Evolutionary conservation across 495 filamentous ascomycete genomes (phyloP), one percentile per base, ranked within the genome.

Genomic region (Penicillium salamii): DNA sequence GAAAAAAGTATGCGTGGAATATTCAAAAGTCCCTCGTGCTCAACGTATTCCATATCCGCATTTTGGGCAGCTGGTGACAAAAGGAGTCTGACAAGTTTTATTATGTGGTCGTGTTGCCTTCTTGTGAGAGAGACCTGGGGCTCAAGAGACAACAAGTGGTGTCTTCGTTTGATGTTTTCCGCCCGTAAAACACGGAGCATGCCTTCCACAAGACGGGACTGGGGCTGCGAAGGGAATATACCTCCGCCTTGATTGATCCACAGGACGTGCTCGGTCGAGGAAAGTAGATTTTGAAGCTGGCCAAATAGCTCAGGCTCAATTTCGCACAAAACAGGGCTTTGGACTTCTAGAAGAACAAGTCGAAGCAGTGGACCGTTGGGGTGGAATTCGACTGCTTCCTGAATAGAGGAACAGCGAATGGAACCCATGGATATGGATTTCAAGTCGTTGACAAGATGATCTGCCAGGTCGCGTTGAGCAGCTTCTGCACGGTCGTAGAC

Each of bases 161-260:
- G 29, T 12, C 34, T 36, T 1, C 28, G 21, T 12, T 36, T 37
- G 12, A 13, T 19, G 26, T 57, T 20, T 24, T 60, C 57, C n/a
- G 20, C 14, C 14, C 8, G 13, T 12, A 60, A 20, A 5, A 53
- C 53, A 11, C 57, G 39, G 26, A 54, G 47, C 7, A 60, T 32
- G 3, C 57, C 57, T 17, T 56, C 45, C 5, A 47, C 31, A 29
- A 60, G 45, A 24, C 42, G 43, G n/a, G 46, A 51, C 1, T 57
- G 41, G 7, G 57, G 14, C 35, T 18, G 42, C 5, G 31, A 28
- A 6, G 49, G 45, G 11, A 41, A 23, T 17, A 15, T 36, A 15
- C 44, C 53, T 34, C 48, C 49, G 7, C 50, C 53, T 32, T 31
- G 19, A 23, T 24, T 42, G 9, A 57, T 40, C 57, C 53, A 55